These are phyloP conservation scores for Aspergillus sp. DNA, from an alignment of 2,329 filamentous ascomycete genomes.

Conservation along the genomic window DNA sequence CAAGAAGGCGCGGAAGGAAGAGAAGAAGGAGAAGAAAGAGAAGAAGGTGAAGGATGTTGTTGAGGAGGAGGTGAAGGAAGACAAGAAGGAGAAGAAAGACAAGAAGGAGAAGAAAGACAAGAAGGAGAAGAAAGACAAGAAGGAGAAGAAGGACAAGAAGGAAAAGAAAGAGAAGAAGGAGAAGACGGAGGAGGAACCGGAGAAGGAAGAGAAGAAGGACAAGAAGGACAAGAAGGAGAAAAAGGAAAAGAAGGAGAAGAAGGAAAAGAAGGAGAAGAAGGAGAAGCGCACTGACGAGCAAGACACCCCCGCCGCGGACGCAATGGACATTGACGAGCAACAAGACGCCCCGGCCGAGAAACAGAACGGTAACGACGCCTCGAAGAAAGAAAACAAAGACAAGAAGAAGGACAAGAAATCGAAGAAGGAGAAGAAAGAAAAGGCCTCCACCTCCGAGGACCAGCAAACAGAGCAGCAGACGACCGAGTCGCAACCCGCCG, in stretches of 20 bases:
- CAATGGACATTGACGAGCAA: slow-evolving; percentile 18
- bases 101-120: slow-evolving; percentile 15
- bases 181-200: slow-evolving; percentile 24
- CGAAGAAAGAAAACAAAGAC: slow-evolving; percentile 11
- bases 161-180: slow-evolving; percentile 31
- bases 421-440: slow-evolving; percentile 29
- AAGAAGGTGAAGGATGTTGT: slow-evolving; percentile 1
- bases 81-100: slow-evolving; percentile 20
- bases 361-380: no score
- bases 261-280: slow-evolving; percentile 19
- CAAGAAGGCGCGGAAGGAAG: slow-evolving; percentile 35
- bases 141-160: slow-evolving; percentile 21
- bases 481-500: slow-evolving; percentile 10
- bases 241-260: slow-evolving; percentile 19
- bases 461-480: slow-evolving; percentile 23
- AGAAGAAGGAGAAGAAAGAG: slow-evolving; percentile 25
- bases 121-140: slow-evolving; percentile 18
- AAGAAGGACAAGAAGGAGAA: slow-evolving; percentile 26
- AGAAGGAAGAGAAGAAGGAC: slow-evolving; percentile 26
- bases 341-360: slow-evolving; percentile 2
- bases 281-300: slow-evolving; percentile 13
- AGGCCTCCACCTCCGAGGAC: slow-evolving; percentile 26
- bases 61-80: no score
- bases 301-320: slow-evolving; percentile 4
- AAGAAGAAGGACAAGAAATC: slow-evolving; percentile 23